Conservation (phyloP, 805 yeast species). For the Myxozyma kluyveri region DNA sequence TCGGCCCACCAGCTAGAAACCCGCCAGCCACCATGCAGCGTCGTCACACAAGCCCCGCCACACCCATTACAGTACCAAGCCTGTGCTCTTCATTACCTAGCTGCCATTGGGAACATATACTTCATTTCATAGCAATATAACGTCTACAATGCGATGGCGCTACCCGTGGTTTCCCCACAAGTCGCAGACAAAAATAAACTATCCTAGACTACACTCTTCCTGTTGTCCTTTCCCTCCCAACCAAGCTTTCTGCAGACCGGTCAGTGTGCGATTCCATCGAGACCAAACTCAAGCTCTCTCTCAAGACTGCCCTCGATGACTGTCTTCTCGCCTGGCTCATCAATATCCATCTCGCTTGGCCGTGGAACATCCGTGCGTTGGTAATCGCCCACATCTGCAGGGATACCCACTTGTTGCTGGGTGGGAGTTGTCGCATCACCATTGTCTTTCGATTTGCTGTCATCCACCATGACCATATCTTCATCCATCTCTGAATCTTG, state of each 20-base stretch:
- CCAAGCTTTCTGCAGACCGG: too few species aligned
- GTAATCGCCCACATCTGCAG: conserved; percentile 3
- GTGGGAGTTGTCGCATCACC: conserved; percentile 2
- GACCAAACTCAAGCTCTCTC: conserved; percentile 64
- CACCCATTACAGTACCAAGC: too few species aligned
- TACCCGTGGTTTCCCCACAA: too few species aligned
- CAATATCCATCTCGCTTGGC: conserved; percentile 44
- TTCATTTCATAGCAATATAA: too few species aligned
- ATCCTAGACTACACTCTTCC: neutral
- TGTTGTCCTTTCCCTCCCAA: too few species aligned
- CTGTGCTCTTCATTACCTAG: too few species aligned
- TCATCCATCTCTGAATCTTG: conserved; percentile 2
- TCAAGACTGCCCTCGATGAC: conserved; percentile 49
- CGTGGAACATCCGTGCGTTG: conserved; percentile 34
- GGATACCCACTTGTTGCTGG: conserved; percentile 28
- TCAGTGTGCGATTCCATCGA: conserved; percentile 46
- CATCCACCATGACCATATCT: neutral
- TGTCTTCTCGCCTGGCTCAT: conserved; percentile 46
- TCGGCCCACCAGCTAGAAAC: too few species aligned
- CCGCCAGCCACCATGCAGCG: too few species aligned
- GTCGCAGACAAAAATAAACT: neutral
- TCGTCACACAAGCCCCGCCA: too few species aligned
- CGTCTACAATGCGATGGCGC: too few species aligned
- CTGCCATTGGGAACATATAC: too few species aligned
- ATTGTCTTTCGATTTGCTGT: conserved; percentile 4